Evolutionary conservation across 1,139 yeast species (phyloP).

Genomic region (Wickerhamiella pararugosa): DNA sequence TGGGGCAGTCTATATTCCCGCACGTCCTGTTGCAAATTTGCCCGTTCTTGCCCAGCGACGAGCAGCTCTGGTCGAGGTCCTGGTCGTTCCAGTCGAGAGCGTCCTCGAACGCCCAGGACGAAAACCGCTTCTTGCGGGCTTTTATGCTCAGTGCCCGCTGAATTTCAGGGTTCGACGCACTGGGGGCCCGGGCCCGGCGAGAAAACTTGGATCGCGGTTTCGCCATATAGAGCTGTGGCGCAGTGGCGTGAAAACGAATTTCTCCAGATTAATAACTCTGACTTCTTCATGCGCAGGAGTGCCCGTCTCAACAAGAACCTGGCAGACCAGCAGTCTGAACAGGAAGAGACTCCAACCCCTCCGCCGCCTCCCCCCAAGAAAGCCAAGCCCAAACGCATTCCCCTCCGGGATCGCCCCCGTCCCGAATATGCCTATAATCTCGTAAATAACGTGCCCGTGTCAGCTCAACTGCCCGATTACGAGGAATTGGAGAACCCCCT

Average conservation of each 20-base stretch:
- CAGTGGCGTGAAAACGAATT: too few species aligned
- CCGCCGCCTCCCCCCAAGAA: conserved; percentile 27
- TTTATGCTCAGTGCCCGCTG: conserved; percentile 1
- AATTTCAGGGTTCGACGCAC: conserved; percentile 1
- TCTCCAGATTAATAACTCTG: too few species aligned
- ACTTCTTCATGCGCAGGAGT: conserved; percentile 4
- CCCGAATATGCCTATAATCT: conserved; percentile 52
- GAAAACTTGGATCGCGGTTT: conserved; percentile 4
- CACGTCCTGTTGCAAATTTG: not conserved
- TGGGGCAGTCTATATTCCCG: conserved; percentile 4
- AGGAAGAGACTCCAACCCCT: conserved; percentile 33
- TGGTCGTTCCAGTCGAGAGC: conserved; percentile 1
- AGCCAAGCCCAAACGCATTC: conserved; percentile 10
- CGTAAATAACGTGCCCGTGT: conserved; percentile 56
- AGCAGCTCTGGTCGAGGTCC: conserved; percentile 3
- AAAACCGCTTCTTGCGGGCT: conserved; percentile 5
- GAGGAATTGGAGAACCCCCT: conserved; percentile 48
- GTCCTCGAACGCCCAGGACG: conserved; percentile 4
- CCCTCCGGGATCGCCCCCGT: conserved; percentile 22
- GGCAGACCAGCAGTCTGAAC: conserved; percentile 1
- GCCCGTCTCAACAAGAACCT: conserved; percentile 1
- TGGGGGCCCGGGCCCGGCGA: not conserved
- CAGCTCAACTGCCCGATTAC: conserved; percentile 46
- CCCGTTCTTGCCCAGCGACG: not conserved
- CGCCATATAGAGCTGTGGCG: not conserved